Base-by-base conservation (phyloP, 2,329 filamentous ascomycete species). In the Neofusicoccum kwambonambiense region DNA sequence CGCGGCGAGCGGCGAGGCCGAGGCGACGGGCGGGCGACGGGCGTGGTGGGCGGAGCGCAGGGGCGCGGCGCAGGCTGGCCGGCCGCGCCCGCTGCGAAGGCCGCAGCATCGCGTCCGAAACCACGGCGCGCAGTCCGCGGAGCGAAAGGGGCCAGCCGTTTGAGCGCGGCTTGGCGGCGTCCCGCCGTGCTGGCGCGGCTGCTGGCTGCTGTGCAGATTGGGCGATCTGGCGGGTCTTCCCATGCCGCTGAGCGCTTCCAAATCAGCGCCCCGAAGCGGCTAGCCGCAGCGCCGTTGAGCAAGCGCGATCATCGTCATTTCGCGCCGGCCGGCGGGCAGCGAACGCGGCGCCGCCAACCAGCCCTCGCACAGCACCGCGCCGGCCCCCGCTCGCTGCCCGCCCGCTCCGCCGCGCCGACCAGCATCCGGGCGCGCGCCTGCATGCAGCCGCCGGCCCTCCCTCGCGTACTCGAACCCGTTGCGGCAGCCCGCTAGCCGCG, bases 151-250 rank as follows among this genome's bases (percentile, higher is more conserved):
- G 56, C 56, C 41, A 60, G 42, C 56, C 56, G 56, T 60, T 60
- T 60, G 56, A 60, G 56, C 41, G 56, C 56, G 56, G 27, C 56
- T 60, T 60, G 56, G 56, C 56, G 42, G 41, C 42, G 42, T 60
- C 56, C 56, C 56, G 56, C 54, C 39, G 39, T 44, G 39, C 37
- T 56, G 52, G 52, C 11, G 52, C 52, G 54, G 54, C 54, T 58
- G 54, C 54, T 47, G 56, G 56, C 56, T 60, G 56, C 56, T 60
- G 56, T 60, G 56, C 56, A 60, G 56, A 60, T 58, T 58, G 54
- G 54, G 54, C 54, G 54, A 58, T 60, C 56, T 45, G 41, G 56
- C 56, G 56, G 56, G 56, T 47, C 56, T 60, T 60, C 56, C 56
- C 56, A 60, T 47, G 56, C 56, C 56, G 56, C 34, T 37, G 27